Percentiles rank a stretch among this genome's conserved stretches.
Evolutionary conservation across 176 grass and related monocot genomes (phyloP).

Genomic region (Phyllostachys edulis): DNA sequence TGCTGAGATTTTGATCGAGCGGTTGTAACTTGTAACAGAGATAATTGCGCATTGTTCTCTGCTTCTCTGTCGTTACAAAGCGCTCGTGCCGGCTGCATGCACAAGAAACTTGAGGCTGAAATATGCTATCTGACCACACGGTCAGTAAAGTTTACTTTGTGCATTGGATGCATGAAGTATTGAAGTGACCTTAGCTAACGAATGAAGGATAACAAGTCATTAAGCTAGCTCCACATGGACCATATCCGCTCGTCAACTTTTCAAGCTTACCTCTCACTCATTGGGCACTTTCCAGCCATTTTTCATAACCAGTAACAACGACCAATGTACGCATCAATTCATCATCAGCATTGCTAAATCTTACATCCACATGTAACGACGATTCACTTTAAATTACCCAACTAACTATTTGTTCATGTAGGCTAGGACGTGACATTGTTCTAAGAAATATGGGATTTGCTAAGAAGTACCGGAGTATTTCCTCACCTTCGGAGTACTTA

Average conservation of each 20-base stretch:
- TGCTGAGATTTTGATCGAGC: neutral
- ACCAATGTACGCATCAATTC: neutral
- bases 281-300: constrained; percentile 1
- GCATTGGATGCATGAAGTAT: neutral
- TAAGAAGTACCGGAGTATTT: no score
- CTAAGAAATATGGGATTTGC: neutral
- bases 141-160: constrained; percentile 5
- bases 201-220: neutral
- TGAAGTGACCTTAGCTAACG: constrained; percentile 20
- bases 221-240: constrained; percentile 36
- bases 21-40: neutral
- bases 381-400: neutral
- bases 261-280: constrained; percentile 1
- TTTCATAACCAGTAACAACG: neutral
- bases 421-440: no score
- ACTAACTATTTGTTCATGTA: neutral
- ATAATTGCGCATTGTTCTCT: neutral
- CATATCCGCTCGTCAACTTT: constrained; percentile 2
- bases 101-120: constrained; percentile 12
- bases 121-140: neutral
- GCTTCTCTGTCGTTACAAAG: neutral
- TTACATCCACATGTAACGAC: neutral
- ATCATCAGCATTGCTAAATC: neutral
- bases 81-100: neutral
- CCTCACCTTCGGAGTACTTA: no score